Evolutionary conservation across 345 rosid genomes (phyloP).

Genomic region (Syzygium grande): DNA sequence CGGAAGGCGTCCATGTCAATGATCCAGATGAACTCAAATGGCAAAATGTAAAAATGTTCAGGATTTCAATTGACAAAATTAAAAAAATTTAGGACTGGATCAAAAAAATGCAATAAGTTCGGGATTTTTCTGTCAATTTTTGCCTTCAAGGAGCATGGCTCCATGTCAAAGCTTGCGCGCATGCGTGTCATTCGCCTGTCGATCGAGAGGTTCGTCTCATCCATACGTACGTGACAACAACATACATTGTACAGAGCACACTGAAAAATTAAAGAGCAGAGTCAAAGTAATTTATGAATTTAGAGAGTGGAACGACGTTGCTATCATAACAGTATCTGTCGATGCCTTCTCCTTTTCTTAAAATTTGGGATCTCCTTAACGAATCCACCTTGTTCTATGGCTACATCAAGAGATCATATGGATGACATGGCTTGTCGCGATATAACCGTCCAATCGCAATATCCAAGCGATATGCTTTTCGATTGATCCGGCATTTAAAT

Average conservation of each 20-base stretch:
- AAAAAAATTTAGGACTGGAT: too few relatives aligned
- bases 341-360: not conserved
- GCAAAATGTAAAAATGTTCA: too few relatives aligned
- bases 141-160: not conserved
- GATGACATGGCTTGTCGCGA: not conserved
- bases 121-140: too few relatives aligned
- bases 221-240: not conserved
- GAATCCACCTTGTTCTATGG: not conserved
- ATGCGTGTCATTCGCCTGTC: not conserved
- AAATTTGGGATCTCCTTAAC: not conserved
- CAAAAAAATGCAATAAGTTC: too few relatives aligned
- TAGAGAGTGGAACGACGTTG: not conserved
- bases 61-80: too few relatives aligned
- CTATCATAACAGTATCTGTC: not conserved
- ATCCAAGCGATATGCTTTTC: not conserved
- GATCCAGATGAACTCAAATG: too few relatives aligned
- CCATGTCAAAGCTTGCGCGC: not conserved
- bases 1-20: too few relatives aligned
- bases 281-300: not conserved
- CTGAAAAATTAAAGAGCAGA: not conserved
- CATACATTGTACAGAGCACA: not conserved
- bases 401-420: not conserved
- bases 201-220: not conserved
- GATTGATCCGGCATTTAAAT: accelerated
- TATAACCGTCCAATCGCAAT: not conserved